A percentile compares a stretch with the other conserved stretches of the same genome.
phyloP scores from a whole-genome alignment of 2,329 filamentous ascomycete species.

The Penicillium sp. region DNA sequence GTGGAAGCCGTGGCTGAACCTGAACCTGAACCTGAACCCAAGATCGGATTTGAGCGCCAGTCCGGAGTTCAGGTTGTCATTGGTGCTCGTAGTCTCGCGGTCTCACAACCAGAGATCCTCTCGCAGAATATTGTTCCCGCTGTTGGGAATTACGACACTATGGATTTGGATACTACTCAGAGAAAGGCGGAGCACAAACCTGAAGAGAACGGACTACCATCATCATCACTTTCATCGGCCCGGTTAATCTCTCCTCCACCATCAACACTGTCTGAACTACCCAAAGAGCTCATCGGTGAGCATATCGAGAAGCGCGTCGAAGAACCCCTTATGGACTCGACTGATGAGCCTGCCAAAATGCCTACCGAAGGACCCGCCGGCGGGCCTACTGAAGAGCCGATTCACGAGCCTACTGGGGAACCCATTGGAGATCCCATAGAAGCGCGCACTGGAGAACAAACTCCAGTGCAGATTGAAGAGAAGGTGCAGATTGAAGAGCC shows the following conservation, averaged over 20 bases:
- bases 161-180: not conserved
- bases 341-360: not conserved
- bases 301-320: not conserved
- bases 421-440: not conserved
- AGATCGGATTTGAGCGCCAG: not conserved
- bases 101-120: not conserved
- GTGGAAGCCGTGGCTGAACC: not conserved
- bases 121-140: not conserved
- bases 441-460: not conserved
- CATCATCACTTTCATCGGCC: not conserved
- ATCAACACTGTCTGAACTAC: slow-evolving; percentile 5
- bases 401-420: not conserved
- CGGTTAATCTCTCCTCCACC: not conserved
- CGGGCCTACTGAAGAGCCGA: not conserved
- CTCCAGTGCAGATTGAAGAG: not conserved
- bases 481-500: not conserved
- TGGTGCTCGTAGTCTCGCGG: not conserved
- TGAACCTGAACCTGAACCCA: not conserved
- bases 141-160: not conserved
- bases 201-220: not conserved
- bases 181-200: not conserved
- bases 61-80: not conserved
- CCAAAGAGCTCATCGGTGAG: not conserved
- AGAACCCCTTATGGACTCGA: not conserved
- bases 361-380: not conserved